Conservation (phyloP, 2,329 filamentous ascomycete genomes). For the Phyllosticta citribraziliensis region DNA sequence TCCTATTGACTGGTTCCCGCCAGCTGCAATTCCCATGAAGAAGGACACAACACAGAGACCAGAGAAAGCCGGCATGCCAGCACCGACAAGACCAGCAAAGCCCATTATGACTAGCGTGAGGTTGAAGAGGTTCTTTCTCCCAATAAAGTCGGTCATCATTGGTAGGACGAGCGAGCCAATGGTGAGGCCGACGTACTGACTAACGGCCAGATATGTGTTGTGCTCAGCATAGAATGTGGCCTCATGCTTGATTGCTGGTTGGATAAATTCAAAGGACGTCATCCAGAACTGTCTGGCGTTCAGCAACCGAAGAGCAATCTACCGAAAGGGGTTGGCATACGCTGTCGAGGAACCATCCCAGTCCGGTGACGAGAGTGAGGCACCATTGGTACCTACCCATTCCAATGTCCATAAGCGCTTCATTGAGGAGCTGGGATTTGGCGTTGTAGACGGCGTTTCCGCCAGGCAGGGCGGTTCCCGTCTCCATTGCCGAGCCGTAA, state of each 20-base stretch:
- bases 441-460: slow-evolving; percentile 10
- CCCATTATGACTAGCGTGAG: slow-evolving; percentile 2
- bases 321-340: slow-evolving; percentile 1
- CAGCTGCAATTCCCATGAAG: slow-evolving; percentile 6
- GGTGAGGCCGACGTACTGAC: slow-evolving; percentile 7
- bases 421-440: slow-evolving; percentile 12
- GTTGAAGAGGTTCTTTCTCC: slow-evolving; percentile 4
- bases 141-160: slow-evolving; percentile 8
- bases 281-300: slow-evolving; percentile 4
- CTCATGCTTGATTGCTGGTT: slow-evolving; percentile 3
- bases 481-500: slow-evolving; percentile 1
- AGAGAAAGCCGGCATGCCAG: slow-evolving; percentile 8
- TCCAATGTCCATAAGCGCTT: slow-evolving; percentile 12
- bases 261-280: slow-evolving; percentile 5
- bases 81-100: slow-evolving; percentile 5
- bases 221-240: slow-evolving; percentile 7
- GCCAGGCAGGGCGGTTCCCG: slow-evolving; percentile 6
- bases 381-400: slow-evolving; percentile 14
- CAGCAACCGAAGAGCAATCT: background rate
- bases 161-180: background rate
- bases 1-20: slow-evolving; percentile 7
- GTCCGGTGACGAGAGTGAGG: slow-evolving; percentile 9
- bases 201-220: slow-evolving; percentile 2
- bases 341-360: slow-evolving; percentile 14
- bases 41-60: slow-evolving; percentile 4